These are phyloP conservation scores for Parasitella parasitica DNA, from an alignment of 371 early-diverging fungal genomes.

Conservation along the genomic window DNA sequence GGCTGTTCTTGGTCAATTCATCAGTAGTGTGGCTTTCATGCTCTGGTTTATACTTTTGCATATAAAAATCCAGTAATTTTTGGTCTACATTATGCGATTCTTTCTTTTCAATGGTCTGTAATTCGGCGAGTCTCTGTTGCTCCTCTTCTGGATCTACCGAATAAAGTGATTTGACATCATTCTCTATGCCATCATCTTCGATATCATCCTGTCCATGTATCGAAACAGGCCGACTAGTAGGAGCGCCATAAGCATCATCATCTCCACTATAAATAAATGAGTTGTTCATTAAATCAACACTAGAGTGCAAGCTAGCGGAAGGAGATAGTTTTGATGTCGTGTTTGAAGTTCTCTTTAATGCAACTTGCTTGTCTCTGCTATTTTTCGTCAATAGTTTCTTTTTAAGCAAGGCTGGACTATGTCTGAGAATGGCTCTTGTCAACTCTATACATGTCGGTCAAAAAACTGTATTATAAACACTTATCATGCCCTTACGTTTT, in stretches of 20 bases:
- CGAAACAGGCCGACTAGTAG: background rate
- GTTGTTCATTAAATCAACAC: background rate
- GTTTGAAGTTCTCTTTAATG: background rate
- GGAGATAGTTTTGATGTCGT: background rate
- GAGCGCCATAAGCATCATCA: no score
- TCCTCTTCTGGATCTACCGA: slow-evolving; percentile 13
- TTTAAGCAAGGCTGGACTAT: slow-evolving; percentile 8
- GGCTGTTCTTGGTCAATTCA: slow-evolving; percentile 16
- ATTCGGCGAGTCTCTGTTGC: background rate
- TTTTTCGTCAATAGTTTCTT: slow-evolving; percentile 9
- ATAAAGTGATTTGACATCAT: slow-evolving; percentile 5
- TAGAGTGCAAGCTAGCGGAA: background rate
- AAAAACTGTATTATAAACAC: background rate
- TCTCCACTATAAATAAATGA: background rate
- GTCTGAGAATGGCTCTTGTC: slow-evolving; percentile 4
- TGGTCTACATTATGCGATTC: slow-evolving; percentile 1
- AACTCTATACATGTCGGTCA: slow-evolving; percentile 1
- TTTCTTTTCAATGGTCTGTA: background rate
- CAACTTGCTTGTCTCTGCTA: background rate
- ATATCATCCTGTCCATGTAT: slow-evolving; percentile 1
- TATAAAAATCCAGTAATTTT: background rate
- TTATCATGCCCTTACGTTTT: slow-evolving; percentile 38
- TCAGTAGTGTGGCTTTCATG: background rate
- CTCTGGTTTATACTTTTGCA: background rate
- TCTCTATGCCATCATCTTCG: background rate